Conservation (phyloP, 228 moss, liverwort and hornwort genomes). For the Sphagnum magellanicum region DNA sequence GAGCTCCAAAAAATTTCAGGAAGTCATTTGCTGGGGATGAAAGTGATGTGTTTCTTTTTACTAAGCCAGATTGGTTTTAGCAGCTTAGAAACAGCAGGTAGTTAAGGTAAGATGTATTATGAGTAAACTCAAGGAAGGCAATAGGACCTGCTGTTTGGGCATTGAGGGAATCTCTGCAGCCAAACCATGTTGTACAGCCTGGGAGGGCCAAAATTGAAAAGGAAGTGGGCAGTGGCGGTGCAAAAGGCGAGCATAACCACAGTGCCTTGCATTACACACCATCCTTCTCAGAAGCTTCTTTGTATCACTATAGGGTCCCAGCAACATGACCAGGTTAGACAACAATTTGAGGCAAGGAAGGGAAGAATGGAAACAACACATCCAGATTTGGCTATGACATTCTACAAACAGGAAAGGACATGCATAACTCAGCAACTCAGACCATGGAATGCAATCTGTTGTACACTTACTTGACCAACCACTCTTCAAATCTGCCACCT, state of each 20-base stretch:
- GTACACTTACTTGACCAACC: slow-evolving; percentile 31
- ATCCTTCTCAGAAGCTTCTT: slow-evolving; percentile 45
- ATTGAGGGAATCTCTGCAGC: neutral
- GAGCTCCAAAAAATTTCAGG: no score
- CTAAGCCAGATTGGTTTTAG: no score
- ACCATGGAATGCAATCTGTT: neutral
- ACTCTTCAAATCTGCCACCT: slow-evolving; percentile 9
- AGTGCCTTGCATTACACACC: slow-evolving; percentile 49
- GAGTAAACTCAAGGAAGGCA: neutral
- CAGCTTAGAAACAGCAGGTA: slow-evolving; percentile 2
- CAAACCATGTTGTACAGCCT: neutral
- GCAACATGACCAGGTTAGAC: neutral
- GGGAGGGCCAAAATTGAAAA: slow-evolving; percentile 22
- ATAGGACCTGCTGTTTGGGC: no score
- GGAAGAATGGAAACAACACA: no score
- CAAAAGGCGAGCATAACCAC: slow-evolving; percentile 74
- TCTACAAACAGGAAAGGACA: no score
- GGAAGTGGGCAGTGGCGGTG: slow-evolving; percentile 90
- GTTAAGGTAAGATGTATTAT: neutral
- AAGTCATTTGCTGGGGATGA: no score
- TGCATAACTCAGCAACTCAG: no score
- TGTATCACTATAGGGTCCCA: slow-evolving; percentile 17
- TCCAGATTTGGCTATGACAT: no score
- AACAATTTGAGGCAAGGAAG: no score
- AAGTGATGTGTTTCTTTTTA: no score